Conservation (phyloP, 139 green algal genomes). For the Closterium sp. region DNA sequence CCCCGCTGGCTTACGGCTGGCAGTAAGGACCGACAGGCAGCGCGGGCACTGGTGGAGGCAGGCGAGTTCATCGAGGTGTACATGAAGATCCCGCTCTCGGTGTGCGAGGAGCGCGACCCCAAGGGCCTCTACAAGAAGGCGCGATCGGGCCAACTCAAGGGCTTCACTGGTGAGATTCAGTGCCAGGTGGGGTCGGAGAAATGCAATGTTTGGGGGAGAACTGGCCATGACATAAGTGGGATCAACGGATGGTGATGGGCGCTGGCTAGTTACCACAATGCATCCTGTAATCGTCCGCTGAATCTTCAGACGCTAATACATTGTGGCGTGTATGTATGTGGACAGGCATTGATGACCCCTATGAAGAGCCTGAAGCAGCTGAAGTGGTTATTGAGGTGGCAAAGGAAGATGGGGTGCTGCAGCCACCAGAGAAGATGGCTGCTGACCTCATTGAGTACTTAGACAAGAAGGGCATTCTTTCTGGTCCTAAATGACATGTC, state of each 20-base stretch:
- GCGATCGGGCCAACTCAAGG: slow-evolving; percentile 83
- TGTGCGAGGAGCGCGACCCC: slow-evolving; percentile 89
- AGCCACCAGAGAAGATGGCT: slow-evolving; percentile 66
- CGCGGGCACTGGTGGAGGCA: slow-evolving; percentile 61
- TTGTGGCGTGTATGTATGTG: background rate
- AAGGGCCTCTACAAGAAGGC: slow-evolving; percentile 97
- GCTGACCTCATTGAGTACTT: slow-evolving; percentile 67
- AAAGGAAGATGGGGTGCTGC: slow-evolving; percentile 60
- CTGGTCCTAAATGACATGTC: background rate
- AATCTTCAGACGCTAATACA: background rate
- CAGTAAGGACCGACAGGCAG: slow-evolving; percentile 65
- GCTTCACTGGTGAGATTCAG: slow-evolving; percentile 40
- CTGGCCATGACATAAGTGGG: too few relatives aligned
- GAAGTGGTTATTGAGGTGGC: slow-evolving; percentile 78
- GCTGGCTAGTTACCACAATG: background rate
- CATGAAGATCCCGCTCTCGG: slow-evolving; percentile 85
- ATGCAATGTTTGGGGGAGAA: too few relatives aligned
- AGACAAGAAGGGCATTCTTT: slow-evolving; percentile 53
- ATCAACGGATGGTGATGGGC: too few relatives aligned
- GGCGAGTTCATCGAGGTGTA: slow-evolving; percentile 80
- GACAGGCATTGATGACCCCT: slow-evolving; percentile 84
- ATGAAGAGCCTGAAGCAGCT: slow-evolving; percentile 80
- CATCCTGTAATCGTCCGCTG: background rate
- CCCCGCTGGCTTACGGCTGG: background rate
- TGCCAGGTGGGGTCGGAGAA: background rate